A percentile compares a stretch with the other conserved stretches of the same genome.
Evolutionary conservation across 371 early-diverging fungal species (phyloP).

Genomic region (Lichtheimia ornata): DNA sequence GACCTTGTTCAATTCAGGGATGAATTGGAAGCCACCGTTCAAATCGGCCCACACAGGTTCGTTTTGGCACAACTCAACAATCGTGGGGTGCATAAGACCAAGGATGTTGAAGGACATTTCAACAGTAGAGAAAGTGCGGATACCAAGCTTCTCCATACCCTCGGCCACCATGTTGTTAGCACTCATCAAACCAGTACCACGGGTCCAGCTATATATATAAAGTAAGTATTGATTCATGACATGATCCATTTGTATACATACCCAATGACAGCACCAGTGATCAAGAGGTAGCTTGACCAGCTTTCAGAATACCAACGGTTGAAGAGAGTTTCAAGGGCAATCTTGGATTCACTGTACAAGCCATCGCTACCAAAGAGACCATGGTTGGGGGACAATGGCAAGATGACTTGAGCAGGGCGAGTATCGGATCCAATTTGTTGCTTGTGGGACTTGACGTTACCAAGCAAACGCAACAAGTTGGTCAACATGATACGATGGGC

Average conservation of each 20-base stretch:
- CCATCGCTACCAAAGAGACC: conserved; percentile 95
- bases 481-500: conserved; percentile 93
- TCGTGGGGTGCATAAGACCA: conserved; percentile 86
- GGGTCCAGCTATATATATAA: conserved; percentile 74
- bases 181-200: conserved; percentile 95
- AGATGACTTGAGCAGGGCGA: conserved; percentile 88
- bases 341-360: conserved; percentile 93
- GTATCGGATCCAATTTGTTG: conserved; percentile 75
- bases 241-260: conserved; percentile 14
- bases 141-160: conserved; percentile 88
- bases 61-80: conserved; percentile 75
- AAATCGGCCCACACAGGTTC: conserved; percentile 95
- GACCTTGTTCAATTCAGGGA: conserved; percentile 80
- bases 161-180: conserved; percentile 92
- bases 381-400: conserved; percentile 96
- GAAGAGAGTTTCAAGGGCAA: conserved; percentile 88
- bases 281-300: conserved; percentile 88
- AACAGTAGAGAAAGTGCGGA: conserved; percentile 89
- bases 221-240: neutral
- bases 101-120: conserved; percentile 97
- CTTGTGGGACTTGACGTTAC: conserved; percentile 86
- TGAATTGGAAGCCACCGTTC: conserved; percentile 88
- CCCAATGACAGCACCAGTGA: conserved; percentile 94
- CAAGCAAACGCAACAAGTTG: conserved; percentile 82
- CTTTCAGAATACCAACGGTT: conserved; percentile 93